Base-by-base conservation (phyloP, 495 filamentous ascomycete species). In the Penicillium angulare region DNA sequence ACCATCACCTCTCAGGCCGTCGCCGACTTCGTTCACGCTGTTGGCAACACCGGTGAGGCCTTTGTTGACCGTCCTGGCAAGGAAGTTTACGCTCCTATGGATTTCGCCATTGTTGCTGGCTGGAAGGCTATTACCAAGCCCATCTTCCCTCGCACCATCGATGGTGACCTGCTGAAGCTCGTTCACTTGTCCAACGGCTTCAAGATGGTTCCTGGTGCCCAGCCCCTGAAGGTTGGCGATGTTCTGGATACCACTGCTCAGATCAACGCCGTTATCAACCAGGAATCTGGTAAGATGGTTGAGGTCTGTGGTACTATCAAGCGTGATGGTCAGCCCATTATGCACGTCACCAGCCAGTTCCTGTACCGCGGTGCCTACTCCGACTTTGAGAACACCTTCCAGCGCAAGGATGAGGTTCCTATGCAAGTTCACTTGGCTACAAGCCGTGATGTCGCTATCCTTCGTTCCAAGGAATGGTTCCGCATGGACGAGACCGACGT, bases 81-180 rank as follows among this genome's bases (percentile, higher is more conserved):
- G 74, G 87, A 89, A 61, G 88, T 95, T 57, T 92, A 84, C 57
- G 95, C 93, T 17, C 93, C 95, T 33, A 99, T 98, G 93, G 93
- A 98, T 67, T 98, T 97, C 56, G 93, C 93, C 49, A 97, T 98
- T 52, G 93, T 98, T 21, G 90, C 95, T 15, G 93, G 93, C 52
- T 98, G 93, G 93, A 96, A 98, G 70, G 93, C 93, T 33, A 97
- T 98, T 67, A 97, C 88, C 18, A 97, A 96, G 77, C 92, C 93
- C 0, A 97, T 97, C 66, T 97, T 98, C 79, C 93, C 93, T 52
- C 83, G 88, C 49, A 87, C 81, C 51, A 95, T 97, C 53, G 92
- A 98, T 57, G 93, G 93, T 35, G 93, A 98, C 66, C 78, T 98
- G 32, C 79, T 98, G 36, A 93, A 90, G 71, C 83, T 98, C 35